Evolutionary conservation across 1,139 yeast species (phyloP).

Genomic region (Zygoascus meyerae): DNA sequence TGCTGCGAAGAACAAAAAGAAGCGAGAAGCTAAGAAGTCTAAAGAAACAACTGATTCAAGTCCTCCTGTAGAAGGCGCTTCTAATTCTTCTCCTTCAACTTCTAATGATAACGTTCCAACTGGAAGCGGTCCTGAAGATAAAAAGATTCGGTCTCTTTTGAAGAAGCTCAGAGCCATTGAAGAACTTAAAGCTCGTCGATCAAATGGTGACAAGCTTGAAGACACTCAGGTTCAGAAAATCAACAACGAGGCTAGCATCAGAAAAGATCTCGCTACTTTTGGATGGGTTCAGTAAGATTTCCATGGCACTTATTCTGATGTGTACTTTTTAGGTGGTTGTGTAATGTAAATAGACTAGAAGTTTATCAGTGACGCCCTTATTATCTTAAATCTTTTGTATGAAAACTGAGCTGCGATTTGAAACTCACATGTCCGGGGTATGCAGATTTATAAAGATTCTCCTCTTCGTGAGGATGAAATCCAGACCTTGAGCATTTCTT

Average conservation of each 20-base stretch:
- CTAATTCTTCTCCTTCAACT: conserved; percentile 17
- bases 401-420: conserved; percentile 41
- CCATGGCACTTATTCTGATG: neutral
- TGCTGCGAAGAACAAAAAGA: conserved; percentile 71
- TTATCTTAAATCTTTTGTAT: conserved; percentile 35
- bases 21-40: conserved; percentile 62
- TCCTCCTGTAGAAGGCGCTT: conserved; percentile 20
- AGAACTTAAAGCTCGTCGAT: conserved; percentile 78
- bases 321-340: neutral
- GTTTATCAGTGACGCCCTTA: neutral
- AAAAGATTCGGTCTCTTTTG: conserved; percentile 81
- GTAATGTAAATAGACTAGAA: conserved; percentile 2
- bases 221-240: conserved; percentile 91
- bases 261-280: conserved; percentile 61
- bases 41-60: conserved; percentile 30
- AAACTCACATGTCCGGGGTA: conserved; percentile 48
- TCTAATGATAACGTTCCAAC: conserved; percentile 27
- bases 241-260: conserved; percentile 73
- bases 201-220: conserved; percentile 77
- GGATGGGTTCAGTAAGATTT: conserved; percentile 53
- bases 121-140: conserved; percentile 58
- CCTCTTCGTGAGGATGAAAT: conserved; percentile 55
- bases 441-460: conserved; percentile 44
- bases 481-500: conserved; percentile 44
- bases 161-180: conserved; percentile 94